These are phyloP conservation scores for Echium plantagineum DNA, from an alignment of 257 asterid genomes.

Conservation along the genomic window DNA sequence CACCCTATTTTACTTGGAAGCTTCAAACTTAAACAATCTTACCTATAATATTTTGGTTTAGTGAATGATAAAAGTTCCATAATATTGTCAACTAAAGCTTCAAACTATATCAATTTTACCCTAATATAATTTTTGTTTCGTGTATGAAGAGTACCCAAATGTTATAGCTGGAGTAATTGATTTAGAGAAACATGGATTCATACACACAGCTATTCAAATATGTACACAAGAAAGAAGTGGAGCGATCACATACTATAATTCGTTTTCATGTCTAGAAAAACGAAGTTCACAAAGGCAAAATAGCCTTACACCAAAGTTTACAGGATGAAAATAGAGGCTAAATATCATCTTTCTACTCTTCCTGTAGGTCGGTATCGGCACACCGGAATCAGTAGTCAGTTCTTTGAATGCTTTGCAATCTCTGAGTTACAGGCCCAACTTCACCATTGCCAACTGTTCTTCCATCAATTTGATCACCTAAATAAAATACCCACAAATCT, in stretches of 20 bases:
- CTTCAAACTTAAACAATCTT: no score
- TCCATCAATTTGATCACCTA: conserved; percentile 77
- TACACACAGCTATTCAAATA: no score
- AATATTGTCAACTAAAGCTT: neutral
- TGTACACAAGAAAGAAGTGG: no score
- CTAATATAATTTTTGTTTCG: neutral
- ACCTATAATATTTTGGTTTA: no score
- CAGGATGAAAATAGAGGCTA: neutral
- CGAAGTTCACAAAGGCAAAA: neutral
- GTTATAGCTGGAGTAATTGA: neutral
- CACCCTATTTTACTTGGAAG: no score
- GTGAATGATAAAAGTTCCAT: no score
- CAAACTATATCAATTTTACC: no score
- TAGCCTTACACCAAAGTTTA: neutral
- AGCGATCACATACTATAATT: no score
- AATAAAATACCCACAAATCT: conserved; percentile 7
- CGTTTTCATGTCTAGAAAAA: no score
- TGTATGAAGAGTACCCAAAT: neutral
- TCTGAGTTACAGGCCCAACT: conserved; percentile 74
- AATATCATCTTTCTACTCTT: conserved; percentile 15
- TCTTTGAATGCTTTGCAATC: conserved; percentile 51
- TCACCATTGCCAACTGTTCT: conserved; percentile 65
- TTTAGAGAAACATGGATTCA: no score
- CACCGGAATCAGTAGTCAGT: conserved; percentile 51
- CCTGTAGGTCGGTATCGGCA: conserved; percentile 61